Evolutionary conservation across 768 basidiomycete species (phyloP).

Genomic region (Trametes gibbosa): DNA sequence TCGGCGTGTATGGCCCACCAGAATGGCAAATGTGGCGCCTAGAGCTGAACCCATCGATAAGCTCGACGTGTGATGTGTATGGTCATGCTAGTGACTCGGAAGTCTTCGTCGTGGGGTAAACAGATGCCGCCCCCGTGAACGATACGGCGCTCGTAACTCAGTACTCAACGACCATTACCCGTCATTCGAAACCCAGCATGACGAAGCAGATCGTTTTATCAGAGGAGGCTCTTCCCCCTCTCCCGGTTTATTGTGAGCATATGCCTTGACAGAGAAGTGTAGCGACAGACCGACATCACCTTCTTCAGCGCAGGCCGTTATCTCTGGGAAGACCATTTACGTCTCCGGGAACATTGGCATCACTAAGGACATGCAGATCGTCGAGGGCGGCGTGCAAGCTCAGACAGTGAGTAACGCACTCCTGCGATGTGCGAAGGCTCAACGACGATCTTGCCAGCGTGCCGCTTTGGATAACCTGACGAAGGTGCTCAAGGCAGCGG

Average conservation of each 20-base stretch:
- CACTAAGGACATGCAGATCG: constrained; percentile 30
- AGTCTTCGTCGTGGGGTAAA: not conserved
- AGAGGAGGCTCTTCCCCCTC: constrained; percentile 33
- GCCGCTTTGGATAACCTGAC: constrained; percentile 40
- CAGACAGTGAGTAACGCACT: constrained; percentile 35
- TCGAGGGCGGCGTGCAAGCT: constrained; percentile 35
- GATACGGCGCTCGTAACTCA: too few species aligned
- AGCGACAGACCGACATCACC: not conserved
- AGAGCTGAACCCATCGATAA: too few species aligned
- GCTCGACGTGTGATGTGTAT: too few species aligned
- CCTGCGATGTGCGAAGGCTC: not conserved
- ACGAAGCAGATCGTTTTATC: constrained; percentile 30
- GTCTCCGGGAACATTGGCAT: constrained; percentile 41
- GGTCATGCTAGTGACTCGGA: not conserved
- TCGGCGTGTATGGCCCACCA: too few species aligned
- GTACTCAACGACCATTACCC: too few species aligned
- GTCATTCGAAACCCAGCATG: constrained; percentile 18
- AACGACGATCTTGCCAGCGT: constrained; percentile 25
- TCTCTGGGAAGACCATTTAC: constrained; percentile 36
- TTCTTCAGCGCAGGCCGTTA: constrained; percentile 37
- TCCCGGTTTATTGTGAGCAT: constrained; percentile 34
- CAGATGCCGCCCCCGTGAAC: too few species aligned
- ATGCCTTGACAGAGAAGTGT: too few species aligned
- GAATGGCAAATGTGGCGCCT: too few species aligned
- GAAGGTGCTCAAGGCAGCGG: constrained; percentile 37